These are phyloP conservation scores for Colletotrichum sp. DNA, from an alignment of 2,329 filamentous ascomycete species.

Conservation along the genomic window DNA sequence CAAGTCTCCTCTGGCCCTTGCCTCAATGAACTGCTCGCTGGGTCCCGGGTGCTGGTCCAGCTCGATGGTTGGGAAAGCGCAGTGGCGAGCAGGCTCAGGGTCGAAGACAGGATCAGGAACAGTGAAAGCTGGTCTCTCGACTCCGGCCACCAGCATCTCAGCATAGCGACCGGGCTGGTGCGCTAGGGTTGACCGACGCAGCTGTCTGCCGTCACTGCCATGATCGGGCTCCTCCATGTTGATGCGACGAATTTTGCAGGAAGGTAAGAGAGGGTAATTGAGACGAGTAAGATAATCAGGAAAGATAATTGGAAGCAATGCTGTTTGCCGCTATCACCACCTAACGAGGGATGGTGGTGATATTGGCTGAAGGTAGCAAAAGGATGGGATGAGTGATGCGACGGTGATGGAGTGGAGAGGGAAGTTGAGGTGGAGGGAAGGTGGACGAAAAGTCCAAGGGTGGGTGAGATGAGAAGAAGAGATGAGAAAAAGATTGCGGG, in stretches of 20 bases:
- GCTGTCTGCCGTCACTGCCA: not conserved
- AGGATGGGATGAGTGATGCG: not conserved
- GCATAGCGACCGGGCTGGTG: constrained; percentile 27
- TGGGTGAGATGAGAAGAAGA: not conserved
- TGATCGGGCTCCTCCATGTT: not conserved
- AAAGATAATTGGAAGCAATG: not conserved
- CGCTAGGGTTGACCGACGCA: not conserved
- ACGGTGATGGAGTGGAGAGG: not conserved
- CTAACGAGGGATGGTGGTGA: not conserved
- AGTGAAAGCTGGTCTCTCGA: constrained; percentile 8
- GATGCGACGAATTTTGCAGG: not conserved
- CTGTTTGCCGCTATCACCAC: not conserved
- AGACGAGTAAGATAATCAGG: not conserved
- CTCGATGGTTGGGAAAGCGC: constrained; percentile 26
- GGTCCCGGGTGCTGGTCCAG: constrained; percentile 24
- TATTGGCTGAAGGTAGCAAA: not conserved
- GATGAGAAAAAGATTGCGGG: not conserved
- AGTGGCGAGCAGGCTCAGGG: constrained; percentile 24
- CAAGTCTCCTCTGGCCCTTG: not conserved
- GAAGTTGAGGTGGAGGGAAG: not conserved
- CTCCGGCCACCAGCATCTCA: constrained; percentile 15
- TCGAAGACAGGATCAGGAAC: constrained; percentile 29
- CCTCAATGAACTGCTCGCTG: not conserved
- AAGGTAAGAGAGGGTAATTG: not conserved
- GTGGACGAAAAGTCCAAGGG: not conserved